Percentiles rank a stretch among this genome's conserved stretches.
Conservation (phyloP, 208 protist species). For the Trypanosoma caninum region DNA sequence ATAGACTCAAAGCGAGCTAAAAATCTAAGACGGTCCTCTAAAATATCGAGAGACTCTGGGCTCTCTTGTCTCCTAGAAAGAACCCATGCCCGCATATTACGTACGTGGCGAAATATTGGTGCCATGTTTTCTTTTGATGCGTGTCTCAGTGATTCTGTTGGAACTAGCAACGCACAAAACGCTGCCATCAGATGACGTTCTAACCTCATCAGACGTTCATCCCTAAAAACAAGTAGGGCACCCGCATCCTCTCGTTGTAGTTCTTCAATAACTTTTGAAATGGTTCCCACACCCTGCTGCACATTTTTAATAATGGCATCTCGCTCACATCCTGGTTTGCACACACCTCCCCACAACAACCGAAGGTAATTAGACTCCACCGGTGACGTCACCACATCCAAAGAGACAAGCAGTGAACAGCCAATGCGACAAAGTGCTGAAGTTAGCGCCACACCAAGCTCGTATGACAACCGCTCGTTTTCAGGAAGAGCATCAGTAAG, state of each 20-base stretch:
- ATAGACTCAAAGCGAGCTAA: conserved; percentile 80
- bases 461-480: conserved; percentile 33
- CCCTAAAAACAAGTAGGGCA: conserved; percentile 65
- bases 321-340: conserved; percentile 54
- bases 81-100: conserved; percentile 68
- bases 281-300: conserved; percentile 71
- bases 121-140: conserved; percentile 39
- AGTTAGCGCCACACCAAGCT: conserved; percentile 62
- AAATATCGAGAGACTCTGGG: conserved; percentile 39
- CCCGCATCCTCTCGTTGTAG: conserved; percentile 63
- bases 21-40: conserved; percentile 67
- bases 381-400: conserved; percentile 19
- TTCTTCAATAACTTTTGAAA: conserved; percentile 65
- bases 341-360: conserved; percentile 60
- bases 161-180: conserved; percentile 70
- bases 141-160: conserved; percentile 44
- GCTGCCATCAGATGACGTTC: conserved; percentile 83
- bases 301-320: conserved; percentile 82
- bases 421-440: conserved; percentile 71
- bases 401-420: conserved; percentile 53
- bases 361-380: conserved; percentile 36
- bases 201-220: conserved; percentile 59
- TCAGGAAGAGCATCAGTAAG: conserved; percentile 35
- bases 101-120: conserved; percentile 61
- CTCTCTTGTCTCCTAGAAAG: conserved; percentile 78